These are phyloP conservation scores for Penicillium sp. DNA, from an alignment of 2,329 filamentous ascomycete genomes.

Conservation along the genomic window DNA sequence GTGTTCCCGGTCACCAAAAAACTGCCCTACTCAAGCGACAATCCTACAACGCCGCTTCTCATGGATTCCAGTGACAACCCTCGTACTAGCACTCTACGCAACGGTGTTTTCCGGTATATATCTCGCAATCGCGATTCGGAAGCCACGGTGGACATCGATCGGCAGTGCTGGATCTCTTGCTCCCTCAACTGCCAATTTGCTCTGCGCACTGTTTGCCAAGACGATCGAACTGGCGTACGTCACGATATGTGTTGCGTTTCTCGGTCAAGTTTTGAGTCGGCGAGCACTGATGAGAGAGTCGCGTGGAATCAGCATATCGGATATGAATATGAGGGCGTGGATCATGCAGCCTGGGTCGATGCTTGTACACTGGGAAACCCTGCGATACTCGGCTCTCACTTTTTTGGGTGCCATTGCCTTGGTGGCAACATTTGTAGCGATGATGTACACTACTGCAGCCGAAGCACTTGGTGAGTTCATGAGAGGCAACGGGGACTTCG, in stretches of 20 bases:
- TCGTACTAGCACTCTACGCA: slow-evolving; percentile 35
- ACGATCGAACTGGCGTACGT: slow-evolving; percentile 73
- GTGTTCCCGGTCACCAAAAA: slow-evolving; percentile 5
- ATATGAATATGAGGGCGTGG: slow-evolving; percentile 74
- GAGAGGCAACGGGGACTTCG: too few species aligned
- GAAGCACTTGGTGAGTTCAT: slow-evolving; percentile 53
- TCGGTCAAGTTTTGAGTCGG: slow-evolving; percentile 69
- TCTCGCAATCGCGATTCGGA: slow-evolving; percentile 55
- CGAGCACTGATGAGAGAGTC: slow-evolving; percentile 57
- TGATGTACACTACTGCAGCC: slow-evolving; percentile 71
- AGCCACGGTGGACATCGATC: slow-evolving; percentile 57
- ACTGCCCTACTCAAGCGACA: slow-evolving; percentile 26
- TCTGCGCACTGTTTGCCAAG: slow-evolving; percentile 67
- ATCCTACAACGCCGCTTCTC: slow-evolving; percentile 29
- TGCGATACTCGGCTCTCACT: slow-evolving; percentile 59
- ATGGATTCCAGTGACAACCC: slow-evolving; percentile 32
- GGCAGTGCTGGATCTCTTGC: slow-evolving; percentile 44
- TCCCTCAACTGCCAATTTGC: slow-evolving; percentile 59
- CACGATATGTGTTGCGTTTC: slow-evolving; percentile 66
- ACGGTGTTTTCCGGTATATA: slow-evolving; percentile 47
- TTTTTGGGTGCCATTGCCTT: slow-evolving; percentile 60
- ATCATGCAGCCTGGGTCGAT: slow-evolving; percentile 66
- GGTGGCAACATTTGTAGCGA: slow-evolving; percentile 58
- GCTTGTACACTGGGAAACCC: slow-evolving; percentile 60
- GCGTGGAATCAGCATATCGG: slow-evolving; percentile 64